phyloP scores from a whole-genome alignment of 106 monocot species.

The Alisma plantagoaquatica region DNA sequence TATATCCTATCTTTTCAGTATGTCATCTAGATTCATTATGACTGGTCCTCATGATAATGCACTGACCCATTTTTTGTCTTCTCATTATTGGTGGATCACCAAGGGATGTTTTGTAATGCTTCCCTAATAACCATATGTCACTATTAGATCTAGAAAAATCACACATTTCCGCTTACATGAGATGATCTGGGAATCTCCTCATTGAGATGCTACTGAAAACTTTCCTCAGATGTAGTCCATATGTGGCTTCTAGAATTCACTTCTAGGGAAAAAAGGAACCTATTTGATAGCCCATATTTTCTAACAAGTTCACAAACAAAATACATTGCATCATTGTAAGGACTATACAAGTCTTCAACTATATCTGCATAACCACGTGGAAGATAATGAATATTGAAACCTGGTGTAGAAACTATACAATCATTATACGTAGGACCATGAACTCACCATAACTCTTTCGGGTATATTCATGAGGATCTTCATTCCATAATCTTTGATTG shows the following conservation, averaged over 20 bases:
- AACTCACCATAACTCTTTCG: constrained; percentile 92
- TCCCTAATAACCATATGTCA: constrained; percentile 85
- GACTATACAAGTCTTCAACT: constrained; percentile 97
- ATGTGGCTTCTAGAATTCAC: constrained; percentile 36
- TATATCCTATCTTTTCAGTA: constrained; percentile 68
- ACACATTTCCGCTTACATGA: constrained; percentile 39
- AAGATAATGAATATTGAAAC: neutral
- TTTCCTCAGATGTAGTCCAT: constrained; percentile 49
- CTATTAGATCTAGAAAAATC: constrained; percentile 55
- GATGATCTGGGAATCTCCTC: constrained; percentile 67
- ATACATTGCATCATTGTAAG: constrained; percentile 95
- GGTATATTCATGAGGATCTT: constrained; percentile 99
- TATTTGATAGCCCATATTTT: too few relatives aligned
- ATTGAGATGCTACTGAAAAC: constrained; percentile 40
- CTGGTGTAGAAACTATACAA: neutral
- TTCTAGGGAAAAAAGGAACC: too few relatives aligned
- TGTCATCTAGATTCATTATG: constrained; percentile 92
- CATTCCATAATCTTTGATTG: constrained; percentile 85
- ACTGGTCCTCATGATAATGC: constrained; percentile 68
- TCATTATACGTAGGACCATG: neutral
- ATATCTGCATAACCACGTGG: constrained; percentile 91
- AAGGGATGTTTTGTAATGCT: constrained; percentile 46
- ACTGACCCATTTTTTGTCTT: constrained; percentile 21
- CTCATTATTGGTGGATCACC: constrained; percentile 29
- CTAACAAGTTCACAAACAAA: constrained; percentile 94